Evolutionary conservation across 2,329 filamentous ascomycete species (phyloP).

Genomic region (Colletotrichum limetticola): DNA sequence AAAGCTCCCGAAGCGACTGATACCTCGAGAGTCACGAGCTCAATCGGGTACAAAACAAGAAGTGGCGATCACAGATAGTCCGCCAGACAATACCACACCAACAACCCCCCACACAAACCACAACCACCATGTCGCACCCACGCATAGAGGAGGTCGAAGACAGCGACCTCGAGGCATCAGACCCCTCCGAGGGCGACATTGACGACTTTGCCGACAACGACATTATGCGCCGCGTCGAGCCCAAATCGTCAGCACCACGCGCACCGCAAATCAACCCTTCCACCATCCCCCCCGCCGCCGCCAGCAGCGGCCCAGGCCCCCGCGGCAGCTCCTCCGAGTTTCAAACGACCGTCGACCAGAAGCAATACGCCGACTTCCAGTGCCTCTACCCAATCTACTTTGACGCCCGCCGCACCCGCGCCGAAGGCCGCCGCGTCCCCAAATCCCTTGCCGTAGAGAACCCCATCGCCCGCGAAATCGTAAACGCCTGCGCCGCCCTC

Average conservation of each 20-base stretch:
- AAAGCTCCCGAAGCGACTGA: not conserved
- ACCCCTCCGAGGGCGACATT: slow-evolving; percentile 90
- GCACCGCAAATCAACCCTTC: slow-evolving; percentile 46
- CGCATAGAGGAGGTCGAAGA: slow-evolving; percentile 94
- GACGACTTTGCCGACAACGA: slow-evolving; percentile 69
- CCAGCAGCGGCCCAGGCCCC: slow-evolving; percentile 47
- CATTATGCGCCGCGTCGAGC: slow-evolving; percentile 60
- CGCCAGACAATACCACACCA: slow-evolving; percentile 16
- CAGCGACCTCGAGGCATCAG: slow-evolving; percentile 75
- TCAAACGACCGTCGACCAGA: slow-evolving; percentile 56
- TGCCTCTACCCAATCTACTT: slow-evolving; percentile 98
- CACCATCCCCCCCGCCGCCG: slow-evolving; percentile 48
- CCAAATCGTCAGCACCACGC: slow-evolving; percentile 44
- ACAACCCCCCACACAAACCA: not conserved
- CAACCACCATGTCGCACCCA: slow-evolving; percentile 77
- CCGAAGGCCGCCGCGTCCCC: slow-evolving; percentile 84
- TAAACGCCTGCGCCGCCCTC: slow-evolving; percentile 82
- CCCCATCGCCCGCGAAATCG: slow-evolving; percentile 89
- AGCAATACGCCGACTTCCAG: slow-evolving; percentile 79
- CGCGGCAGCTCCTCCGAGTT: slow-evolving; percentile 39
- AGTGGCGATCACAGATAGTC: slow-evolving; percentile 2
- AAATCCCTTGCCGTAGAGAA: slow-evolving; percentile 79
- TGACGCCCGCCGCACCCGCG: slow-evolving; percentile 78
- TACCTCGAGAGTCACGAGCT: not conserved
- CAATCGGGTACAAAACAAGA: not conserved